Conservation (phyloP, 2,329 filamentous ascomycete genomes). For the Thyridium curvatum region DNA sequence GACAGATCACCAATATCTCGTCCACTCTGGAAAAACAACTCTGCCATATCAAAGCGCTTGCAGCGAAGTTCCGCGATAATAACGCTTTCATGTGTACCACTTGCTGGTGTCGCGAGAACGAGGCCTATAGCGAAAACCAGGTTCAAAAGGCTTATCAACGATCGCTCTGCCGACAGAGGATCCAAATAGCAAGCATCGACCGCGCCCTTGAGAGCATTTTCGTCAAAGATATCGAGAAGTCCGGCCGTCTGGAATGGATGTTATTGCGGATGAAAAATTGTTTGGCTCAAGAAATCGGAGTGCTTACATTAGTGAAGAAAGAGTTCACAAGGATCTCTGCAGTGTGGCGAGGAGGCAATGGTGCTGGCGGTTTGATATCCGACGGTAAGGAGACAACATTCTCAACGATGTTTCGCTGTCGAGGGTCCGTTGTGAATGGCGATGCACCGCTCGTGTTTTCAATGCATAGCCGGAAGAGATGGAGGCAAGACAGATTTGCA, state of each 20-base stretch:
- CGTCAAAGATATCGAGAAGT: constrained; percentile 54
- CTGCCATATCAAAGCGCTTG: constrained; percentile 45
- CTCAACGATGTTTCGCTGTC: constrained; percentile 51
- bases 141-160: constrained; percentile 53
- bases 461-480: constrained; percentile 55
- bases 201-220: constrained; percentile 37
- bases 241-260: constrained; percentile 44
- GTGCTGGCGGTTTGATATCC: constrained; percentile 33
- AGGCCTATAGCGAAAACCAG: constrained; percentile 59
- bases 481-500: constrained; percentile 53
- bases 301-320: constrained; percentile 53
- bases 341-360: constrained; percentile 17
- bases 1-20: constrained; percentile 37
- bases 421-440: constrained; percentile 51
- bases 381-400: constrained; percentile 38
- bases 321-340: constrained; percentile 49
- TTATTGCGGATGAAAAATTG: constrained; percentile 9
- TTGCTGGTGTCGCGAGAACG: constrained; percentile 46
- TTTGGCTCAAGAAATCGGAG: neutral
- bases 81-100: constrained; percentile 39
- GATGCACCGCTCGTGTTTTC: constrained; percentile 47
- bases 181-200: constrained; percentile 49
- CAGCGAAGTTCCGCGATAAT: constrained; percentile 45
- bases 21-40: constrained; percentile 56
- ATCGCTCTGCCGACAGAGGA: constrained; percentile 40